A percentile compares a stretch with the other conserved stretches of the same genome.
These are phyloP conservation scores for Pleomassaria siparia DNA, from an alignment of 2,329 filamentous ascomycete genomes.

Conservation along the genomic window DNA sequence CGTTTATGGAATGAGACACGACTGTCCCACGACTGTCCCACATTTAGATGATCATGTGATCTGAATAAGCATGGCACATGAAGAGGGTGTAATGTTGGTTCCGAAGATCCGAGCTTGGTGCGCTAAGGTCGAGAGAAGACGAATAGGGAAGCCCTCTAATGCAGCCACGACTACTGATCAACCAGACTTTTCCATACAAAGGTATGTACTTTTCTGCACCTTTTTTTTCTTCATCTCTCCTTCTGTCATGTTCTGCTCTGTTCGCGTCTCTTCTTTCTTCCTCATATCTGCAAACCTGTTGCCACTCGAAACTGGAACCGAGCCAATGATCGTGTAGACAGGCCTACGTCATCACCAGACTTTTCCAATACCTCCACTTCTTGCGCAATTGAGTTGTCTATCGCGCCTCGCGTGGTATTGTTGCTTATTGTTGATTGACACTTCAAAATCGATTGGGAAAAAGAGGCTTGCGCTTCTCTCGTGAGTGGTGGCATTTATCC, in stretches of 20 bases:
- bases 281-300: neutral
- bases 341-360: neutral
- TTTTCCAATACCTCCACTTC: neutral
- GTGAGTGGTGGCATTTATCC: too few relatives aligned
- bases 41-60: neutral
- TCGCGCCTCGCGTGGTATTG: neutral
- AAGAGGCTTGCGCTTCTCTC: too few relatives aligned
- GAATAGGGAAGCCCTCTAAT: neutral
- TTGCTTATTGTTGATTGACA: neutral
- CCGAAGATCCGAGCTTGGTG: constrained; percentile 2
- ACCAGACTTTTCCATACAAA: neutral
- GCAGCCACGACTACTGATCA: constrained; percentile 4
- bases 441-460: neutral
- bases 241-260: neutral
- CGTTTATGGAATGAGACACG: neutral
- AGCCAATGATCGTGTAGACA: too few relatives aligned
- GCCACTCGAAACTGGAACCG: neutral
- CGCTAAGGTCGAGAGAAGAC: neutral
- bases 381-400: neutral
- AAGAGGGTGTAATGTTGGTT: neutral
- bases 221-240: neutral
- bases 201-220: neutral
- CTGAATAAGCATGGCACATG: too few relatives aligned
- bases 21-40: neutral
- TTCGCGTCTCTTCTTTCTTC: neutral